A percentile compares a stretch with the other conserved stretches of the same genome.
phyloP scores from a whole-genome alignment of 768 basidiomycete species.

The Vararia minispora region DNA sequence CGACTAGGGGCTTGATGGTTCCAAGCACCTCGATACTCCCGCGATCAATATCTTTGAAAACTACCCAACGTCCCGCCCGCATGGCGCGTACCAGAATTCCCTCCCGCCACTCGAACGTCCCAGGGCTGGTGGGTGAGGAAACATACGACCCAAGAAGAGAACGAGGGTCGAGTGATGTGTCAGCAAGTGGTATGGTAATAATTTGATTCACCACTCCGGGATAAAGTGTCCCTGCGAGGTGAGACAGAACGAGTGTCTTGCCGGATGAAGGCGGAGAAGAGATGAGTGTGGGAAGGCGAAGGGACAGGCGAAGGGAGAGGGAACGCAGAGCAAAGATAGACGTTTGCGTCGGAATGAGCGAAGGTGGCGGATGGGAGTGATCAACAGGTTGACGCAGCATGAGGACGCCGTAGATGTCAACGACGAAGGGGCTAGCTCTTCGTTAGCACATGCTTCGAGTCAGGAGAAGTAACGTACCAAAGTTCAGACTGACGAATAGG shows the following conservation, averaged over 20 bases:
- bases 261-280: conserved; percentile 84
- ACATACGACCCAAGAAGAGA: conserved; percentile 88
- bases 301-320: conserved; percentile 53
- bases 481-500: conserved; percentile 36
- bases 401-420: conserved; percentile 55
- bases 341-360: conserved; percentile 55
- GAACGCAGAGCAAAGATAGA: conserved; percentile 44
- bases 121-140: conserved; percentile 73
- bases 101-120: conserved; percentile 94
- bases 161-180: conserved; percentile 91
- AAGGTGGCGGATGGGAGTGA: conserved; percentile 17
- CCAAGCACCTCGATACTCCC: conserved; percentile 86
- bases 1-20: conserved; percentile 72
- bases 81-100: conserved; percentile 86
- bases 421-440: conserved; percentile 38
- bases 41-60: conserved; percentile 87
- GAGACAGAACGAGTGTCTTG: conserved; percentile 68
- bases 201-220: conserved; percentile 56
- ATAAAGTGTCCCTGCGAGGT: conserved; percentile 60
- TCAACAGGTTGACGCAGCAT: conserved; percentile 39
- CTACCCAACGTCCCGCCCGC: conserved; percentile 84
- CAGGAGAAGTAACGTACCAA: conserved; percentile 30
- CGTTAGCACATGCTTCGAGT: conserved; percentile 11
- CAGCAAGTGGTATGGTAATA: conserved; percentile 82
- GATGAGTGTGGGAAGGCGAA: conserved; percentile 68